These are phyloP conservation scores for Hordeum marinum DNA, from an alignment of 176 grass and related monocot species.

Conservation along the genomic window DNA sequence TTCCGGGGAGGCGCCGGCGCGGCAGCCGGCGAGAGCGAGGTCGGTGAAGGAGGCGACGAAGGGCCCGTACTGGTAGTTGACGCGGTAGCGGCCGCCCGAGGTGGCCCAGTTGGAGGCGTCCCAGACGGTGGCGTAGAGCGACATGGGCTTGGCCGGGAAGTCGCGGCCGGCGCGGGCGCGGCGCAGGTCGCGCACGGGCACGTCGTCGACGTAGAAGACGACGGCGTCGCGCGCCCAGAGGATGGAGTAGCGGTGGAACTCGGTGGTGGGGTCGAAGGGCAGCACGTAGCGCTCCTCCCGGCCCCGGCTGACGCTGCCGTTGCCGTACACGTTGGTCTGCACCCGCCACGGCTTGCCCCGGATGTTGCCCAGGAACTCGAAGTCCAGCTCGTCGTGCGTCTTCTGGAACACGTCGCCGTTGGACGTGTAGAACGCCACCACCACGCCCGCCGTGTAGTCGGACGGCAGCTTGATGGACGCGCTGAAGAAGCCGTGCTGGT, in stretches of 20 bases:
- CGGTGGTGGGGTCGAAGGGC: constrained; percentile 77
- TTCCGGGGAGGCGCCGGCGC: not conserved
- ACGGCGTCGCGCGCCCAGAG: constrained; percentile 46
- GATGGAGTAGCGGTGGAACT: constrained; percentile 96
- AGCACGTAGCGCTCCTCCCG: constrained; percentile 81
- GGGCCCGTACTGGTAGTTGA: constrained; percentile 70
- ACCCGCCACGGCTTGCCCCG: constrained; percentile 69
- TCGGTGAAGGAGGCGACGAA: constrained; percentile 73
- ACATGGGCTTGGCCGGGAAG: constrained; percentile 92
- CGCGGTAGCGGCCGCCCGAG: constrained; percentile 57
- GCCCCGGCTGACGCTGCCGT: constrained; percentile 67
- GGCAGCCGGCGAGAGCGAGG: constrained; percentile 72
- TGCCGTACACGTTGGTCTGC: constrained; percentile 90
- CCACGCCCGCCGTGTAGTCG: constrained; percentile 86
- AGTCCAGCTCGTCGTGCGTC: constrained; percentile 85
- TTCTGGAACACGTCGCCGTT: constrained; percentile 84
- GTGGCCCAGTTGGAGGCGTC: constrained; percentile 88
- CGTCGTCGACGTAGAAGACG: constrained; percentile 74
- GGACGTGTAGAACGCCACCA: constrained; percentile 88
- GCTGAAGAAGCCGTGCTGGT: constrained; percentile 83
- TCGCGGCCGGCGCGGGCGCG: constrained; percentile 44
- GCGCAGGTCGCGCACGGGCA: constrained; percentile 62
- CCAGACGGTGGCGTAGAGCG: constrained; percentile 87
- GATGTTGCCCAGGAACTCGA: constrained; percentile 91
- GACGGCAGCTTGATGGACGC: constrained; percentile 89